phyloP scores from a whole-genome alignment of 768 basidiomycete genomes.

The Lenzites betulinus region DNA sequence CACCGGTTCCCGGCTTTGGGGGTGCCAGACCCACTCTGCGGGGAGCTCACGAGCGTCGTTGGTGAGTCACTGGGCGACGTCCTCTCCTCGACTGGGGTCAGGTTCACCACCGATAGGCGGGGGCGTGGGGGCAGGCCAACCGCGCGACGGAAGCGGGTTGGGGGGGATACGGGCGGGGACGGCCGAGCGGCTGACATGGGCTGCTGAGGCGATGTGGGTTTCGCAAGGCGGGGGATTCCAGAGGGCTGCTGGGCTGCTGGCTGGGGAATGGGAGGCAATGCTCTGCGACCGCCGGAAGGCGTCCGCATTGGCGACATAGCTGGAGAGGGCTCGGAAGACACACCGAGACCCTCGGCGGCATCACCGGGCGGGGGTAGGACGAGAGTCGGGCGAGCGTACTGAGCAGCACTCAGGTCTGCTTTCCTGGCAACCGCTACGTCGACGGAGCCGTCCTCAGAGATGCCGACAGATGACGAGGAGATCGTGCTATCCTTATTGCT shows the following conservation, averaged over 20 bases:
- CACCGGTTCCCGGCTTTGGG: slow-evolving; percentile 9
- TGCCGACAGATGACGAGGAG: slow-evolving; percentile 4
- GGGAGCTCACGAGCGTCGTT: slow-evolving; percentile 16
- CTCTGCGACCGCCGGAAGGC: background rate
- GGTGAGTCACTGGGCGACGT: slow-evolving; percentile 14
- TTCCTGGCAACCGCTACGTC: slow-evolving; percentile 2
- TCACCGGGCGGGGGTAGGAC: background rate
- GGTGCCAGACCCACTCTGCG: slow-evolving; percentile 17
- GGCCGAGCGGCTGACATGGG: background rate
- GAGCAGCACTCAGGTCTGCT: background rate
- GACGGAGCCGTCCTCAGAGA: slow-evolving; percentile 8
- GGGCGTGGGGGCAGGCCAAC: slow-evolving; percentile 34
- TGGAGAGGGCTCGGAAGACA: background rate
- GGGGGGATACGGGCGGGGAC: background rate
- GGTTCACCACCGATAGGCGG: slow-evolving; percentile 14
- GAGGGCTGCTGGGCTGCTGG: background rate
- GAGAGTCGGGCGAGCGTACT: slow-evolving; percentile 16
- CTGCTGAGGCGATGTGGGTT: background rate
- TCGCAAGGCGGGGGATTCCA: background rate
- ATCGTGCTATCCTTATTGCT: slow-evolving; percentile 20
- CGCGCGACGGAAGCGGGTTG: slow-evolving; percentile 19
- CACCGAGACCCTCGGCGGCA: background rate
- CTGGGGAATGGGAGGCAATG: slow-evolving; percentile 5
- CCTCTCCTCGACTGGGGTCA: slow-evolving; percentile 18
- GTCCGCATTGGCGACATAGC: background rate